These are phyloP conservation scores for Boletus vermiculosoides DNA, from an alignment of 768 basidiomycete species.

Conservation along the genomic window DNA sequence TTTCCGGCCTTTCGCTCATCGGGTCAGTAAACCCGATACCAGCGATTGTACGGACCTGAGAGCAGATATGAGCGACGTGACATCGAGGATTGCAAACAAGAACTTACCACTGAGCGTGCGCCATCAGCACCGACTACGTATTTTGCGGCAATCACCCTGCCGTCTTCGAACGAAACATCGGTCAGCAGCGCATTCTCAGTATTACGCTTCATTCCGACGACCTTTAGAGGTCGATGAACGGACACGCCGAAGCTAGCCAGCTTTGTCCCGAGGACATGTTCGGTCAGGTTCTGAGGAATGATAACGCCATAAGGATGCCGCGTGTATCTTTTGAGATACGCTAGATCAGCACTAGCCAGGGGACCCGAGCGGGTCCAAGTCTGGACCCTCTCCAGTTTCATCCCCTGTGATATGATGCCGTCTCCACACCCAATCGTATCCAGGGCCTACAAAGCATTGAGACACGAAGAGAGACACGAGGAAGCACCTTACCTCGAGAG, in stretches of 20 bases:
- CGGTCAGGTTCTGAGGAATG: conserved; percentile 48
- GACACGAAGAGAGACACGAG: too few species aligned
- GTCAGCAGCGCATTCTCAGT: conserved; percentile 27
- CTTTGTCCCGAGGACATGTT: conserved; percentile 38
- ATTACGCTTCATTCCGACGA: conserved; percentile 36
- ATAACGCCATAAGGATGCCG: conserved; percentile 43
- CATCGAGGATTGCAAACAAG: background rate
- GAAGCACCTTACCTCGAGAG: conserved; percentile 42
- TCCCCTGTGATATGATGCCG: conserved; percentile 39
- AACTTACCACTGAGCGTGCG: conserved; percentile 34
- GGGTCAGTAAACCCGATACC: conserved; percentile 49
- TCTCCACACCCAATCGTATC: conserved; percentile 45
- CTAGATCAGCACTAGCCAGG: conserved; percentile 34
- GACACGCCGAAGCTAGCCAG: conserved; percentile 33
- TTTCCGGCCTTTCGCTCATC: conserved; percentile 25
- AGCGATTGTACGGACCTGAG: conserved; percentile 43
- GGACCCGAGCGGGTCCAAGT: conserved; percentile 33
- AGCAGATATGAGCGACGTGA: background rate
- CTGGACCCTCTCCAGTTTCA: conserved; percentile 23
- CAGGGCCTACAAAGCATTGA: conserved; percentile 26
- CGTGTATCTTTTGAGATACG: conserved; percentile 40
- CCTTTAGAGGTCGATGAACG: conserved; percentile 40
- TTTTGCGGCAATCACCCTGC: conserved; percentile 37
- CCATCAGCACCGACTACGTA: conserved; percentile 43
- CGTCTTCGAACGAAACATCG: conserved; percentile 23